A percentile compares a stretch with the other conserved stretches of the same genome.
Evolutionary conservation across 2,329 filamentous ascomycete species (phyloP).

Genomic region (Colletotrichum endophyticum): DNA sequence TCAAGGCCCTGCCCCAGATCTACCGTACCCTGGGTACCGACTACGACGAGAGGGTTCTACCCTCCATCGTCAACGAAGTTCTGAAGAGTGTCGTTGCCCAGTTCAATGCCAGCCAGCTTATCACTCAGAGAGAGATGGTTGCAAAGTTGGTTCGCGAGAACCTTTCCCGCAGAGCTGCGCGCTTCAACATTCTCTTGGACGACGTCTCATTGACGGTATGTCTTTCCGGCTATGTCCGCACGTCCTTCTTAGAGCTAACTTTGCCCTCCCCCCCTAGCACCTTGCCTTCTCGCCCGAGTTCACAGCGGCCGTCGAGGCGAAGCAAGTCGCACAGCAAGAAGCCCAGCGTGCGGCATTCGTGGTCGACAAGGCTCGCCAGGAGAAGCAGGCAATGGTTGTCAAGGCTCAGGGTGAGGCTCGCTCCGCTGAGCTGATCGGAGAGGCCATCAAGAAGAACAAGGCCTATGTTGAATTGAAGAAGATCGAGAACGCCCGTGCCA

Average conservation of each 20-base stretch:
- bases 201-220: slow-evolving; percentile 95
- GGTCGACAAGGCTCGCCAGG: slow-evolving; percentile 97
- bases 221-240: not conserved
- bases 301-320: slow-evolving; percentile 75
- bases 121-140: slow-evolving; percentile 98
- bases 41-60: slow-evolving; percentile 95
- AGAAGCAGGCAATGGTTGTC: slow-evolving; percentile 99
- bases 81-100: slow-evolving; percentile 98
- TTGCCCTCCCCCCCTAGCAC: slow-evolving; percentile 50
- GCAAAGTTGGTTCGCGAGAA: slow-evolving; percentile 91
- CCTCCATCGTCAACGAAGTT: slow-evolving; percentile 98
- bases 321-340: slow-evolving; percentile 85
- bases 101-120: slow-evolving; percentile 98
- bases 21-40: slow-evolving; percentile 95
- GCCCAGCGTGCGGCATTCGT: slow-evolving; percentile 96
- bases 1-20: slow-evolving; percentile 92
- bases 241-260: slow-evolving; percentile 26
- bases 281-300: slow-evolving; percentile 77
- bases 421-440: slow-evolving; percentile 96
- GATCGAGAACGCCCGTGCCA: slow-evolving; percentile 93
- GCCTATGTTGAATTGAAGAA: slow-evolving; percentile 96
- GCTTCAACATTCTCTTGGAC: slow-evolving; percentile 97
- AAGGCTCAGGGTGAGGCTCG: slow-evolving; percentile 98
- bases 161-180: slow-evolving; percentile 84
- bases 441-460: slow-evolving; percentile 99